Conservation (phyloP, 805 yeast genomes). For the Ogataea naganishii region DNA sequence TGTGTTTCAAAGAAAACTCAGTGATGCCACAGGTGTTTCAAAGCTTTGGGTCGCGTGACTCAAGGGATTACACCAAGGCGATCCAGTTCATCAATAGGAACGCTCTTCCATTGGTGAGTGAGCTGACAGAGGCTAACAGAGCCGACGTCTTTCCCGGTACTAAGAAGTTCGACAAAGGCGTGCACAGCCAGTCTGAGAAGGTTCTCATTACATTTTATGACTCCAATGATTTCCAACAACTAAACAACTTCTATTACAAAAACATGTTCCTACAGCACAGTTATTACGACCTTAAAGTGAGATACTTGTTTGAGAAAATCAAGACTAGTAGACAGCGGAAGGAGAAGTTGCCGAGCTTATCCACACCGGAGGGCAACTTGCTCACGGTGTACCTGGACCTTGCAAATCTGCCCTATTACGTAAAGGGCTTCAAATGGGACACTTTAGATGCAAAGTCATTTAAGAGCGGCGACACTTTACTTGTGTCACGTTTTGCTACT, state of each 20-base stretch:
- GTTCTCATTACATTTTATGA: conserved; percentile 43
- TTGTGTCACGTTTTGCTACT: conserved; percentile 32
- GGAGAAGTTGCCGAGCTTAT: conserved; percentile 38
- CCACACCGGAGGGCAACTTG: conserved; percentile 25
- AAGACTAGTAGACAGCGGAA: conserved; percentile 40
- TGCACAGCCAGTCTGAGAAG: conserved; percentile 28
- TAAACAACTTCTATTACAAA: conserved; percentile 12
- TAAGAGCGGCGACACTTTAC: conserved; percentile 46
- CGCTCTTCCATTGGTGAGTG: conserved; percentile 43
- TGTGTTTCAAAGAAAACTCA: conserved; percentile 51
- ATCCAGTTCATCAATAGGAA: conserved; percentile 40
- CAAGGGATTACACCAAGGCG: conserved; percentile 40
- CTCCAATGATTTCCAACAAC: conserved; percentile 23
- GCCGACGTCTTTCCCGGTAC: conserved; percentile 32
- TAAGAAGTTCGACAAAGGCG: conserved; percentile 8
- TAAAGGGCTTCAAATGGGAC: conserved; percentile 25
- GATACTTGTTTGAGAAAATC: conserved; percentile 28
- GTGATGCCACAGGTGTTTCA: conserved; percentile 44
- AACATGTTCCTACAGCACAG: conserved; percentile 39
- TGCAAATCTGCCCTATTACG: conserved; percentile 14
- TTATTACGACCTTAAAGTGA: conserved; percentile 28
- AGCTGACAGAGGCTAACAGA: conserved; percentile 33
- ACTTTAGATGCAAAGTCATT: conserved; percentile 23
- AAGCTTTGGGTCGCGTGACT: conserved; percentile 56
- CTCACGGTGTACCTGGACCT: conserved; percentile 43